phyloP scores from a whole-genome alignment of 2,329 filamentous ascomycete species.

The Penicillium sp. region DNA sequence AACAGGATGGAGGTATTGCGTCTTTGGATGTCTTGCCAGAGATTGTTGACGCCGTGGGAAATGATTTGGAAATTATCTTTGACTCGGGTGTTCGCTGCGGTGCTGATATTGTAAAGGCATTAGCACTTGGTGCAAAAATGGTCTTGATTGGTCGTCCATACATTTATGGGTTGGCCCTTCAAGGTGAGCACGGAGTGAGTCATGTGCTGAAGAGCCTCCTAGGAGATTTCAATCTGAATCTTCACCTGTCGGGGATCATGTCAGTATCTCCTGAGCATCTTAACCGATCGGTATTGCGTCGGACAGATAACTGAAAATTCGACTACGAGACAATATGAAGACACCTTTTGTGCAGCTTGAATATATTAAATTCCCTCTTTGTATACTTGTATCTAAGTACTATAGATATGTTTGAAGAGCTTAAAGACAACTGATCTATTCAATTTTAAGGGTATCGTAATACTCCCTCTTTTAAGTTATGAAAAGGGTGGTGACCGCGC shows the following conservation, averaged over 20 bases:
- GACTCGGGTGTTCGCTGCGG: conserved; percentile 49
- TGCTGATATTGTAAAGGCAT: conserved; percentile 50
- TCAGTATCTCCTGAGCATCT: neutral
- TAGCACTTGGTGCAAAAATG: conserved; percentile 53
- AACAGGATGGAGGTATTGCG: conserved; percentile 48
- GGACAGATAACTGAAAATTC: neutral
- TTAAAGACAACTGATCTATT: neutral
- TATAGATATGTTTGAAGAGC: neutral
- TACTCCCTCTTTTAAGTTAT: neutral
- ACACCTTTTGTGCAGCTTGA: too few species aligned
- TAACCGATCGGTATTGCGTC: neutral
- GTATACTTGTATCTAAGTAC: neutral
- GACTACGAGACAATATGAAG: neutral
- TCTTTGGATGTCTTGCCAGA: conserved; percentile 53
- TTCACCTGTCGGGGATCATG: neutral
- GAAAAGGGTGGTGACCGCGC: neutral
- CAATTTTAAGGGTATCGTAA: neutral
- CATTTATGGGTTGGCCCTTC: conserved; percentile 59
- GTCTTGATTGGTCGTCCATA: conserved; percentile 53
- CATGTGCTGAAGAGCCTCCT: conserved; percentile 44
- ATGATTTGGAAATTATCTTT: conserved; percentile 45
- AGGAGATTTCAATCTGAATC: conserved; percentile 20
- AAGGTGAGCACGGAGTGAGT: conserved; percentile 54
- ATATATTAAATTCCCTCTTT: neutral
- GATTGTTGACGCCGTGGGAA: conserved; percentile 49